These are phyloP conservation scores for Effrenium voratum DNA, from an alignment of 73 alveolate genomes.

Conservation along the genomic window DNA sequence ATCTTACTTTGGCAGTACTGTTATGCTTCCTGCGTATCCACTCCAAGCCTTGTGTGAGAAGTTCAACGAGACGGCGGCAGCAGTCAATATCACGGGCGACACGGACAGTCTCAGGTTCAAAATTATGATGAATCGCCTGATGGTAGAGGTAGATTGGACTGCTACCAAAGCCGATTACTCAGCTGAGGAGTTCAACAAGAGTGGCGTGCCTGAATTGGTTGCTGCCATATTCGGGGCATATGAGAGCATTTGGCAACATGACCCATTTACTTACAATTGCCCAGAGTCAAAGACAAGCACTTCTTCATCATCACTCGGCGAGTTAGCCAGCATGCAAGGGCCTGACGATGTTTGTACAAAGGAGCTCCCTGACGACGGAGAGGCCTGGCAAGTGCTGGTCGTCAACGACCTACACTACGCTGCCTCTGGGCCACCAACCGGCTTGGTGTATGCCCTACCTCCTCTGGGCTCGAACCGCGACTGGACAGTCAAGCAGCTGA, in stretches of 20 bases:
- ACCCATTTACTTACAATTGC: not conserved
- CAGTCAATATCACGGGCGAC: not conserved
- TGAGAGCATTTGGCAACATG: not conserved
- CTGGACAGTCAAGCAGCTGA: not conserved
- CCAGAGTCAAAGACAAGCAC: not conserved
- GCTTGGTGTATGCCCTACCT: not conserved
- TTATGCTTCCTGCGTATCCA: not conserved
- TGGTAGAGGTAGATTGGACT: not conserved
- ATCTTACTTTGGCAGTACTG: not conserved
- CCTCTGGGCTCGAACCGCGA: not conserved
- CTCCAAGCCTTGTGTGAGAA: not conserved
- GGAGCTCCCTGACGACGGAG: not conserved
- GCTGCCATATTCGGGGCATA: not conserved
- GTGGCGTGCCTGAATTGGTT: not conserved
- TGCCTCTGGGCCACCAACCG: not conserved
- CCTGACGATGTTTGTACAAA: not conserved
- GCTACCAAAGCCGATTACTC: not conserved
- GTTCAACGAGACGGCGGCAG: not conserved
- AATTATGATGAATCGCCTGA: not conserved
- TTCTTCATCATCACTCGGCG: not conserved
- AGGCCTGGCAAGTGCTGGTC: not conserved
- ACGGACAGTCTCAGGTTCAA: not conserved
- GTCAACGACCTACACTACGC: not conserved
- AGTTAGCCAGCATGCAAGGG: too few relatives aligned
- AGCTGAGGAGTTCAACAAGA: not conserved